Conservation (phyloP, 768 basidiomycete species). For the Termitomyces sp. region DNA sequence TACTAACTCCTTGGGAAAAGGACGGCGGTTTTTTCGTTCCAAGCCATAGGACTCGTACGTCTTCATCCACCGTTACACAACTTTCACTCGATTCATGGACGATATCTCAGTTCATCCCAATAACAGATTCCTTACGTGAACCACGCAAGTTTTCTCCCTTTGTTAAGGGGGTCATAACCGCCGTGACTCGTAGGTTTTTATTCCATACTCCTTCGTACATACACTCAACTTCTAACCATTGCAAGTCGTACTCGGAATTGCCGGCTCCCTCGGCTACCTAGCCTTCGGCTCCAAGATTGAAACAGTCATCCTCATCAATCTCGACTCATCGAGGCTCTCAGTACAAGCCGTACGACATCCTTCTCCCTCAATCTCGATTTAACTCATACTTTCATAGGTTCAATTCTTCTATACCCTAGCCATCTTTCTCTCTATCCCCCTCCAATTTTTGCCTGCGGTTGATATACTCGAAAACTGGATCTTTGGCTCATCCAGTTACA, state of each 20-base stretch:
- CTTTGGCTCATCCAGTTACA: slow-evolving; percentile 80
- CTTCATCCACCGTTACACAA: not conserved
- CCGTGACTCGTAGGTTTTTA: slow-evolving; percentile 55
- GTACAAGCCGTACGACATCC: slow-evolving; percentile 71
- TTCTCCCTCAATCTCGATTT: slow-evolving; percentile 10
- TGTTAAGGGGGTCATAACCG: slow-evolving; percentile 86
- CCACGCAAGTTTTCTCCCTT: slow-evolving; percentile 89
- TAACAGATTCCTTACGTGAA: slow-evolving; percentile 95
- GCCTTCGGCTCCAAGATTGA: slow-evolving; percentile 86
- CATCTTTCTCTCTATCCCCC: slow-evolving; percentile 88
- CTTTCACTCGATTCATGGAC: not conserved
- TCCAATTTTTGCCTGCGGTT: slow-evolving; percentile 97
- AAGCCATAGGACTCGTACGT: slow-evolving; percentile 88
- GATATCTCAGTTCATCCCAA: slow-evolving; percentile 72
- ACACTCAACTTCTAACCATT: not conserved
- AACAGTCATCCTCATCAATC: slow-evolving; percentile 92
- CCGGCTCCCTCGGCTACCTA: slow-evolving; percentile 81
- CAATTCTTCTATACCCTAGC: slow-evolving; percentile 90
- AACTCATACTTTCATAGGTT: slow-evolving; percentile 36
- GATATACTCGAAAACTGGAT: slow-evolving; percentile 96
- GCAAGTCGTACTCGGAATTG: slow-evolving; percentile 81
- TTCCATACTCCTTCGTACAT: not conserved
- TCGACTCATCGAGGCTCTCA: slow-evolving; percentile 77
- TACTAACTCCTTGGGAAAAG: slow-evolving; percentile 31
- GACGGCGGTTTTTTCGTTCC: slow-evolving; percentile 97